A percentile compares a stretch with the other conserved stretches of the same genome.
These are phyloP conservation scores for Colletotrichum truncatum DNA, from an alignment of 2,329 filamentous ascomycete species.

Conservation along the genomic window DNA sequence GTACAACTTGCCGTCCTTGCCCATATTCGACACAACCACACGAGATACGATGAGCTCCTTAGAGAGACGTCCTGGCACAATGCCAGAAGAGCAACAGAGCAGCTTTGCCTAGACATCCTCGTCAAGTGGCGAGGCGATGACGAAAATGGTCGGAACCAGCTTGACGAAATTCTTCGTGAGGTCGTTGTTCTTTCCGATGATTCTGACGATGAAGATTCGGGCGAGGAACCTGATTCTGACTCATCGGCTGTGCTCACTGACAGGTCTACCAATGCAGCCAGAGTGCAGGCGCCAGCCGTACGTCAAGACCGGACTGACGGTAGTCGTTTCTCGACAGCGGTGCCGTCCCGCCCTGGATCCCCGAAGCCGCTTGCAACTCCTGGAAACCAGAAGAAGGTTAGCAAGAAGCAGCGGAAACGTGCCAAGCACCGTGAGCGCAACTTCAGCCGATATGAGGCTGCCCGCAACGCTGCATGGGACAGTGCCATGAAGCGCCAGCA, in stretches of 20 bases:
- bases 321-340: constrained; percentile 16
- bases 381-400: constrained; percentile 6
- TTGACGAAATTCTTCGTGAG: constrained; percentile 73
- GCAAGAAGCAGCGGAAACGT: constrained; percentile 17
- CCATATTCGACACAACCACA: constrained; percentile 74
- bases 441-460: constrained; percentile 29
- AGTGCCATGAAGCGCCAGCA: constrained; percentile 16
- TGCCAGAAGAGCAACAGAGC: constrained; percentile 69
- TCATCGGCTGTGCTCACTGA: constrained; percentile 37
- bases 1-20: constrained; percentile 73
- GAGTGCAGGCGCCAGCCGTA: constrained; percentile 2
- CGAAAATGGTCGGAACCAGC: constrained; percentile 72
- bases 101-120: constrained; percentile 69
- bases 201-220: constrained; percentile 49
- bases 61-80: constrained; percentile 66
- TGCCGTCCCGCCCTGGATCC: constrained; percentile 18
- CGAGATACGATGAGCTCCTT: constrained; percentile 70
- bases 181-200: constrained; percentile 73
- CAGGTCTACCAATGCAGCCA: neutral
- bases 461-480: constrained; percentile 22
- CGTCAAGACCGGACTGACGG: neutral
- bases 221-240: constrained; percentile 43
- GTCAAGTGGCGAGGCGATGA: constrained; percentile 79
- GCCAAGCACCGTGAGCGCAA: constrained; percentile 23
- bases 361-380: neutral